Conservation (phyloP, 2,329 filamentous ascomycete genomes). For the Thielaviopsis punctulata region DNA sequence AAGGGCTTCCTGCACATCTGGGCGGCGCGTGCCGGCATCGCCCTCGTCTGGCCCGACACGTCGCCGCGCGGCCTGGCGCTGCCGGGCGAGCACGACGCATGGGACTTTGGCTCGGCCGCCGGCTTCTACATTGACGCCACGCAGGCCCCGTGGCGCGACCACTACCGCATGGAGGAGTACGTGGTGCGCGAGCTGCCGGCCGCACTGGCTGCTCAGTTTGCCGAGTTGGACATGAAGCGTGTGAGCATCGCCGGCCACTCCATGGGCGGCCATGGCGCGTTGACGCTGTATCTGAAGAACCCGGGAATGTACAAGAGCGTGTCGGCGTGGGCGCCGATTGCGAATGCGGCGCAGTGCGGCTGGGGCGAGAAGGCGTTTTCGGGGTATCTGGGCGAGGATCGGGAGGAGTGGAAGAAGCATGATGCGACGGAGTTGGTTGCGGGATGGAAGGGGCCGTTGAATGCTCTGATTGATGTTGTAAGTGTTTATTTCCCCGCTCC, state of each 20-base stretch:
- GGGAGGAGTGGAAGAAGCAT: conserved; percentile 67
- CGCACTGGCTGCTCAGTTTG: conserved; percentile 55
- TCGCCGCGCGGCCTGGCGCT: conserved; percentile 72
- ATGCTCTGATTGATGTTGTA: conserved; percentile 76
- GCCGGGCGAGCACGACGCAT: conserved; percentile 69
- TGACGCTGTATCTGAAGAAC: conserved; percentile 84
- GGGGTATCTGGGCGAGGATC: conserved; percentile 71
- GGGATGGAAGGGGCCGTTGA: conserved; percentile 52
- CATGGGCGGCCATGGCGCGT: conserved; percentile 92
- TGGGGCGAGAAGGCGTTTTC: conserved; percentile 94
- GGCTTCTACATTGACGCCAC: conserved; percentile 91
- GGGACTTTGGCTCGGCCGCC: conserved; percentile 82
- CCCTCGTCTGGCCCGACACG: conserved; percentile 90
- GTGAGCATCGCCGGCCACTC: conserved; percentile 85
- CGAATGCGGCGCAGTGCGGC: conserved; percentile 68
- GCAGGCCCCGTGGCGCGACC: conserved; percentile 49
- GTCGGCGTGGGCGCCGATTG: conserved; percentile 78
- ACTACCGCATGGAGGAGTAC: conserved; percentile 94
- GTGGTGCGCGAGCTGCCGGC: conserved; percentile 74
- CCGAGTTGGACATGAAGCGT: conserved; percentile 47
- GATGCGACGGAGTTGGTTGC: conserved; percentile 83
- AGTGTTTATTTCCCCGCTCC: conserved; percentile 19
- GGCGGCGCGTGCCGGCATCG: conserved; percentile 66
- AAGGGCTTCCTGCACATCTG: conserved; percentile 83
- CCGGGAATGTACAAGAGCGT: conserved; percentile 79